A percentile compares a stretch with the other conserved stretches of the same genome.
phyloP scores from a whole-genome alignment of 306 rosid species.

The Quercus wislizeni region DNA sequence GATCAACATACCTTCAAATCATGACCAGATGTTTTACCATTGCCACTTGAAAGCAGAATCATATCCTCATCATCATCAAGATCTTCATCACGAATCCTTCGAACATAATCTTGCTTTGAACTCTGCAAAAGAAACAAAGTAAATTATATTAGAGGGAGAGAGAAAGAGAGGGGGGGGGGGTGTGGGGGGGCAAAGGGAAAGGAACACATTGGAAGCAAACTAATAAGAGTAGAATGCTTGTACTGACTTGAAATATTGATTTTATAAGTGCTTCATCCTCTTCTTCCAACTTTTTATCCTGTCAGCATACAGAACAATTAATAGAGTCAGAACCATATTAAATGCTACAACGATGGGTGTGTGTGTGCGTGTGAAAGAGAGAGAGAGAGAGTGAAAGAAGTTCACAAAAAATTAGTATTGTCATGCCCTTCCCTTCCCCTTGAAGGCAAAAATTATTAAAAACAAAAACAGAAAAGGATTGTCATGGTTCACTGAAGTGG shows the following conservation, averaged over 20 bases:
- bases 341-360: not conserved
- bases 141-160: not conserved
- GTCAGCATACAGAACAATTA: slow-evolving; percentile 15
- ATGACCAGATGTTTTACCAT: slow-evolving; percentile 37
- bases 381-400: too few relatives aligned
- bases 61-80: slow-evolving; percentile 46
- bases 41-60: slow-evolving; percentile 24
- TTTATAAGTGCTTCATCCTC: slow-evolving; percentile 84
- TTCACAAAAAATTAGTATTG: too few relatives aligned
- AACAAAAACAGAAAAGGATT: too few relatives aligned
- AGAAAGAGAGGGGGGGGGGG: not conserved
- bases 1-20: slow-evolving; percentile 41
- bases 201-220: not conserved
- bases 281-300: slow-evolving; percentile 78
- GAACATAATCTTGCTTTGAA: slow-evolving; percentile 40
- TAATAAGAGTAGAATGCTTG: not conserved
- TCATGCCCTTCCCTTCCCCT: too few relatives aligned
- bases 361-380: not conserved
- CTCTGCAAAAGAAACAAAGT: slow-evolving; percentile 40
- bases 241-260: slow-evolving; percentile 62
- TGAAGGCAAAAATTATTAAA: too few relatives aligned
- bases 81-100: slow-evolving; percentile 68
- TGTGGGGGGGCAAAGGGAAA: slow-evolving; percentile 2
- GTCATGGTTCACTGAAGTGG: not conserved
- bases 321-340: not conserved